Evolutionary conservation across 1,284 basidiomycete species (phyloP), one percentile per base, ranked within the genome.

Genomic region (Cryptococcus deneoformans): DNA sequence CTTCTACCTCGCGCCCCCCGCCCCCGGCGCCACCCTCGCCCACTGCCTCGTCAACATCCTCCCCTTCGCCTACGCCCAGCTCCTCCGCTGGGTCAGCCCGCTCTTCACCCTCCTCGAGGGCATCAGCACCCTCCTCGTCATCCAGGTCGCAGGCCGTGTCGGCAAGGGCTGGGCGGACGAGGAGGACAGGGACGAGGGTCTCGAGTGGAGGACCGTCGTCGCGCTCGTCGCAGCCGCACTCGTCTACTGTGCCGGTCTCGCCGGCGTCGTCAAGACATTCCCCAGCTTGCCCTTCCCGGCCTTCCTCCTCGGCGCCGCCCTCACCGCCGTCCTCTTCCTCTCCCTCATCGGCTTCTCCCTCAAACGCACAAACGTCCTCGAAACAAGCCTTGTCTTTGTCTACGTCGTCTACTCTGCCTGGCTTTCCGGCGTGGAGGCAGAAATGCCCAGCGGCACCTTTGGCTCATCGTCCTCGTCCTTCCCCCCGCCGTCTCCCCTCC

Each of bases 291-390:
- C 70, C 7, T 61, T 76, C 20, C 72, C 73, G 3, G 69, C 70
- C 0, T 73, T 73, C 67, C 65, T 79, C 16, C 77, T 79, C 52
- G 78, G 78, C 10, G 57, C 66, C 1, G 71, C 73, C 0, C 62
- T 79, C 42, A 69, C 76, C 1, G 59, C 77, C 7, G 73, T 75
- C 12, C 59, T 94, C 47, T 97, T 97, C 79, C 82, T 97, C 42
- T 92, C 89, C 2, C 82, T 90, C 62, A 95, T 97, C 63, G 91
- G 91, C 5, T 95, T 97, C 75, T 85, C 85, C 10, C 77, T 93
- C 59, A 84, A 91, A 55, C 83, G 91, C 52, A 96, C 93, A 48
- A 96, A 94, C 67, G 89, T 95, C 45, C 88, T 97, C 58, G 93
- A 98, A 75, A 92, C 92, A 2, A 87, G 87, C 12, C 86, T 89